phyloP scores from a whole-genome alignment of 2,329 filamentous ascomycete species.

The Plenodomus biglobosus region DNA sequence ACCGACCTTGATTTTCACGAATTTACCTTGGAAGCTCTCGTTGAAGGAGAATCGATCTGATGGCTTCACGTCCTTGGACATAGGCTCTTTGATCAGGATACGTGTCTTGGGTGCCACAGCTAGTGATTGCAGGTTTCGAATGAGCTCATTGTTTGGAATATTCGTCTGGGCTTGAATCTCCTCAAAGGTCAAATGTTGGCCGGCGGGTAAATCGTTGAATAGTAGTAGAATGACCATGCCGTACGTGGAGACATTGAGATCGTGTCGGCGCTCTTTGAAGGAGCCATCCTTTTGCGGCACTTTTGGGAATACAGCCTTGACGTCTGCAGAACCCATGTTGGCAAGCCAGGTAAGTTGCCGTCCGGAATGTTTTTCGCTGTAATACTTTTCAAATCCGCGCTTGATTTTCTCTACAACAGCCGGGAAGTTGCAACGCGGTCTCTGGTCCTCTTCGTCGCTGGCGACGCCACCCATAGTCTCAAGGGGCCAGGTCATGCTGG shows the following conservation, averaged over 20 bases:
- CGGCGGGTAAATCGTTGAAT: constrained; percentile 73
- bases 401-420: constrained; percentile 72
- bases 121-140: constrained; percentile 76
- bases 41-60: constrained; percentile 84
- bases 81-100: constrained; percentile 77
- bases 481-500: constrained; percentile 92
- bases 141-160: constrained; percentile 73
- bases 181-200: constrained; percentile 61
- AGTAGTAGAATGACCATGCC: constrained; percentile 87
- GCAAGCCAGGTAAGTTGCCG: constrained; percentile 82
- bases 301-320: constrained; percentile 76
- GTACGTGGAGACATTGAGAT: constrained; percentile 89
- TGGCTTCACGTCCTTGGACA: constrained; percentile 73
- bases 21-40: constrained; percentile 75
- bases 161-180: constrained; percentile 82
- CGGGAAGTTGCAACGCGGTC: constrained; percentile 69
- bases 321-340: constrained; percentile 79
- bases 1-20: constrained; percentile 85
- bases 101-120: constrained; percentile 81
- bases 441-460: constrained; percentile 51
- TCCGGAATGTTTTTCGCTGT: constrained; percentile 82
- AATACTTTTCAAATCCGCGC: constrained; percentile 85
- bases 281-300: constrained; percentile 69
- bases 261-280: constrained; percentile 72
- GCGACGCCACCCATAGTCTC: constrained; percentile 72